Evolutionary conservation across 139 green algal genomes (phyloP).

Genomic region (Protoeuglena noctilucae): DNA sequence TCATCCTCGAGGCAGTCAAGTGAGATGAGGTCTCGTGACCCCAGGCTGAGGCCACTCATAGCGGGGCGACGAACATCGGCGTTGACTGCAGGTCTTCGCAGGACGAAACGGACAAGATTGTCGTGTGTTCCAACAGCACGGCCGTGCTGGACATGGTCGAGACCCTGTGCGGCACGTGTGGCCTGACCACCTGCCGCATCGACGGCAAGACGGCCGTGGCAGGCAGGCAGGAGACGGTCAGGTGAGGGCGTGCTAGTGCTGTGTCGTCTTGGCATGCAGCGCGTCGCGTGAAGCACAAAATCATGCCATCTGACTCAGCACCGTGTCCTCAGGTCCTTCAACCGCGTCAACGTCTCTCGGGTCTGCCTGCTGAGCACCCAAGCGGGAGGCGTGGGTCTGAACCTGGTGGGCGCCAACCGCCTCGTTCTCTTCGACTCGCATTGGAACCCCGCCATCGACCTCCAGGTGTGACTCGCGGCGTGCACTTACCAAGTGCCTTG

Average conservation of each 20-base stretch:
- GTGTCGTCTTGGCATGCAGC: too few relatives aligned
- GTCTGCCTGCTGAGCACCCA: slow-evolving; percentile 71
- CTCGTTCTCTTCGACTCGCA: slow-evolving; percentile 48
- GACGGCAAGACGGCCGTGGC: neutral
- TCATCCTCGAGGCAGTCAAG: too few relatives aligned
- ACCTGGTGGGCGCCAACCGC: slow-evolving; percentile 61
- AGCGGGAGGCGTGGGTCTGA: slow-evolving; percentile 73
- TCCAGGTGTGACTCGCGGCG: neutral
- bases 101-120: slow-evolving; percentile 16
- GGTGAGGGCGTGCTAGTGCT: too few relatives aligned
- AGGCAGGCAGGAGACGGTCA: neutral
- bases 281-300: too few relatives aligned
- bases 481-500: slow-evolving; percentile 13
- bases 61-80: too few relatives aligned
- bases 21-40: too few relatives aligned
- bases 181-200: slow-evolving; percentile 32
- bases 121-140: slow-evolving; percentile 55
- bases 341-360: slow-evolving; percentile 28
- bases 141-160: slow-evolving; percentile 45
- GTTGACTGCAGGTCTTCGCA: too few relatives aligned
- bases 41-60: too few relatives aligned
- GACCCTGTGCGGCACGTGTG: slow-evolving; percentile 10
- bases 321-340: neutral
- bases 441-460: slow-evolving; percentile 44
- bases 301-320: too few relatives aligned